These are phyloP conservation scores for Acephala macrosclerotiorum DNA, from an alignment of 2,329 filamentous ascomycete genomes.

Conservation along the genomic window DNA sequence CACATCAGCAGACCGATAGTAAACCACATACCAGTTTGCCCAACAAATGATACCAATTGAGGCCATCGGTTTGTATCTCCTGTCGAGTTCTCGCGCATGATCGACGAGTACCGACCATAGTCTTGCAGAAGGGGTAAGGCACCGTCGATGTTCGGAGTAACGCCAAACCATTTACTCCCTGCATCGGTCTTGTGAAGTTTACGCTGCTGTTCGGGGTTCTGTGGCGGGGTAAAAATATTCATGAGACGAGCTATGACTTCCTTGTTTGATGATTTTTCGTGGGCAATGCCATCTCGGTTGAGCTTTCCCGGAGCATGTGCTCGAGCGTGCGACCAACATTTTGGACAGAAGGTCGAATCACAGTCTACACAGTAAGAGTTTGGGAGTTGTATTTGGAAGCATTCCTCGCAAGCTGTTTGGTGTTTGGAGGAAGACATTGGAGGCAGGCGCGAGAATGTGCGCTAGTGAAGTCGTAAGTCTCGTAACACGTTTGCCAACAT, in stretches of 20 bases:
- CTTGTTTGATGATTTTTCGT: slow-evolving; percentile 47
- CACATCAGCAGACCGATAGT: slow-evolving; percentile 2
- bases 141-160: slow-evolving; percentile 37
- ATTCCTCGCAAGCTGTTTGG: no score
- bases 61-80: slow-evolving; percentile 45
- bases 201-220: slow-evolving; percentile 39
- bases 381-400: no score
- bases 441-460: no score
- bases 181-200: slow-evolving; percentile 40
- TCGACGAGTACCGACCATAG: slow-evolving; percentile 52
- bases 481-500: no score
- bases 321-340: slow-evolving; percentile 26
- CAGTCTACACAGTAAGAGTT: no score
- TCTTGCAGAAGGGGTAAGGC: slow-evolving; percentile 47
- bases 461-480: no score
- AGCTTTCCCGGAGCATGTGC: slow-evolving; percentile 28
- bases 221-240: slow-evolving; percentile 38
- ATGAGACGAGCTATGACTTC: slow-evolving; percentile 39
- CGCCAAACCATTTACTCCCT: slow-evolving; percentile 49
- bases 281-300: slow-evolving; percentile 42
- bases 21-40: slow-evolving; percentile 18
- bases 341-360: slow-evolving; percentile 23
- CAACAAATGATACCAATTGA: slow-evolving; percentile 35
- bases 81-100: slow-evolving; percentile 46
- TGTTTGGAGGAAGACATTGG: no score